Evolutionary conservation across 73 alveolate species (phyloP), one percentile per base, ranked within the genome.

Genomic region (Blepharisma japonicum): DNA sequence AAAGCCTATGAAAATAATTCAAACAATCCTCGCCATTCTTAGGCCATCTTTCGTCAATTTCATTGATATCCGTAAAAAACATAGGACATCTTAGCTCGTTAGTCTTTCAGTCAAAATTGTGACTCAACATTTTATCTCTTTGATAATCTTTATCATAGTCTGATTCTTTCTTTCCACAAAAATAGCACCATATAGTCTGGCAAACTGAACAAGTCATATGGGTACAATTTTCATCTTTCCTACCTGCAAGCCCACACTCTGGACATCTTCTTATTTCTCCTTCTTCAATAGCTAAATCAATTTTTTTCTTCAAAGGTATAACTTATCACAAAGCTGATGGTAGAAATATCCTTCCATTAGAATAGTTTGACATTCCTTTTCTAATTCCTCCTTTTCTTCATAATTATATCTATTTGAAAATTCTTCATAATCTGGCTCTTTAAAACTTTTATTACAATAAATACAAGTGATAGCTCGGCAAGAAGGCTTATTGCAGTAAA

Each of bases 191-290:
- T 38, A 55, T 38, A 23, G 86, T 83, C 9, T 56, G 68, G 53
- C 90, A 83, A 11, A 70, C 56, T 32, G 85, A 77, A 55, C 90
- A 83, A 23, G 81, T 55, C 85, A 82, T 82, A 49, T 82, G 89
- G 11, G 85, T 82, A 71, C 89, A 82, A 32, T 47, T 71, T 9
- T 72, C 81, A 38, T 82, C 85, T 77, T 82, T 82, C 11, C 84
- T 55, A 23, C 89, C 89, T 0, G 80, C 71, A 14, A 82, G 47
- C 6, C 68, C 49, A 71, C 89, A 82, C 4, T 6, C 55, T 7
- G 89, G 89, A 45, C 89, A 74, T 1, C n/a, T 18, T 56, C 76
- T 82, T 38, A 3, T 74, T 18, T 18, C 51, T 6, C 87, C 83
- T 18, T 81, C 45, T 11, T 77, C 89, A 48, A 82, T 8, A 25